phyloP scores from a whole-genome alignment of 805 yeast genomes.

The Pichia paraexigua region DNA sequence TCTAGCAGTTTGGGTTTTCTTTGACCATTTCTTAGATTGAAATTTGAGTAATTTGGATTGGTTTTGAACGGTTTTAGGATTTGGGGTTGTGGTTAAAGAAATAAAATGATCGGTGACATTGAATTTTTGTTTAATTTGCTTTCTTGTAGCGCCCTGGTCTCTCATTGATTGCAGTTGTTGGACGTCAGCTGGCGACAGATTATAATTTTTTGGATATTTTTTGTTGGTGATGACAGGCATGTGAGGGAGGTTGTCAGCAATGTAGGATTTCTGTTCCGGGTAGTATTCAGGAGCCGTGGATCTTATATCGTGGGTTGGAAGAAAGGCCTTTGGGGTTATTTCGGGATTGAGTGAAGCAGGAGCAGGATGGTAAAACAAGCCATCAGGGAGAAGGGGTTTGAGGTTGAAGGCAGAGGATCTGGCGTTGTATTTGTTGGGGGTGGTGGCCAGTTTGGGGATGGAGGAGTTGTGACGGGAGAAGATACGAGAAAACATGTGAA shows the following conservation, averaged over 20 bases:
- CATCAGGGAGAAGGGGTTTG: constrained; percentile 28
- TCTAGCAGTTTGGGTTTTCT: constrained; percentile 19
- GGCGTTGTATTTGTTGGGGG: constrained; percentile 30
- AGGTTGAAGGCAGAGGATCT: constrained; percentile 32
- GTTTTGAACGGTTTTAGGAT: constrained; percentile 14
- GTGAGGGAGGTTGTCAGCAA: constrained; percentile 16
- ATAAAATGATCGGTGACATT: constrained; percentile 25
- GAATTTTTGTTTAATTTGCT: constrained; percentile 24
- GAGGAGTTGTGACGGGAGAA: neutral
- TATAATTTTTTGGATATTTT: constrained; percentile 21
- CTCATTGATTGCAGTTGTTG: constrained; percentile 25
- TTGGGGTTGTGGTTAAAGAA: constrained; percentile 23
- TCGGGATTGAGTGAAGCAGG: constrained; percentile 28
- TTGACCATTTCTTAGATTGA: constrained; percentile 21
- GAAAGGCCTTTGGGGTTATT: constrained; percentile 29
- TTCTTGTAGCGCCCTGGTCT: constrained; percentile 25
- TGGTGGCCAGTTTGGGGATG: constrained; percentile 22
- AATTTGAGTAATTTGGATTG: constrained; percentile 16
- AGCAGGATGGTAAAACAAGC: constrained; percentile 30
- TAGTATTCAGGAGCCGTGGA: constrained; percentile 20
- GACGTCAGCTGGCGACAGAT: constrained; percentile 20
- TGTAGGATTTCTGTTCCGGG: constrained; percentile 18
- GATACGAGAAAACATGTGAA: neutral
- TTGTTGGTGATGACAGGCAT: constrained; percentile 25
- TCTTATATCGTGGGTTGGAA: constrained; percentile 28